These are phyloP conservation scores for Fusarium nisikadoi DNA, from an alignment of 2,329 filamentous ascomycete species.

Conservation along the genomic window DNA sequence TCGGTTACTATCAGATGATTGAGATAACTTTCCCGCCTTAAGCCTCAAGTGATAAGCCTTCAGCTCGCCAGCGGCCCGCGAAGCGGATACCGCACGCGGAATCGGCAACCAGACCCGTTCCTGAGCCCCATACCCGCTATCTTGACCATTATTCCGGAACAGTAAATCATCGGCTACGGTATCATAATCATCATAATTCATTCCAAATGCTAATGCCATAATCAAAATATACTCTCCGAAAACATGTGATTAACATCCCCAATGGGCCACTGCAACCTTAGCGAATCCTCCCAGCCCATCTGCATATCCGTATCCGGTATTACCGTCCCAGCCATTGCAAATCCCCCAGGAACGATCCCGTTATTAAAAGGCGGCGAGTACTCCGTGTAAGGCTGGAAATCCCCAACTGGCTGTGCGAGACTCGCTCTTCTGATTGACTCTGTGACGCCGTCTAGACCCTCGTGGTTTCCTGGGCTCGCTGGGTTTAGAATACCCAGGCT, in stretches of 20 bases:
- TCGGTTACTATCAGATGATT: no score
- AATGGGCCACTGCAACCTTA: slow-evolving; percentile 25
- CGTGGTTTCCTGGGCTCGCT: slow-evolving; percentile 4
- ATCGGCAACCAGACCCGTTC: not conserved
- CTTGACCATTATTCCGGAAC: not conserved
- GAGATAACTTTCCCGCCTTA: not conserved
- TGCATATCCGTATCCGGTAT: slow-evolving; percentile 28
- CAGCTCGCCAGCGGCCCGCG: not conserved
- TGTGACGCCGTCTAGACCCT: slow-evolving; percentile 14
- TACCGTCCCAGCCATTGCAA: not conserved
- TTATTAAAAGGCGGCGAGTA: slow-evolving; percentile 18
- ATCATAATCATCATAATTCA: not conserved
- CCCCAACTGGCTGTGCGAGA: not conserved
- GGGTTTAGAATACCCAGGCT: slow-evolving; percentile 10
- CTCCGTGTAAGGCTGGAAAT: not conserved
- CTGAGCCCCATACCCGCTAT: not conserved
- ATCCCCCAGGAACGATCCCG: not conserved
- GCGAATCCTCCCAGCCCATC: slow-evolving; percentile 25
- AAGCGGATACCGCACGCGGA: not conserved
- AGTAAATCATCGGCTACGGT: not conserved
- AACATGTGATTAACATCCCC: slow-evolving; percentile 34
- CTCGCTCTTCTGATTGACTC: slow-evolving; percentile 16
- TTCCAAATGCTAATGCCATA: not conserved
- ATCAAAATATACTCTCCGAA: slow-evolving; percentile 22
- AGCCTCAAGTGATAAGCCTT: not conserved